Percentiles rank a stretch among this genome's conserved stretches.
These are phyloP conservation scores for Falciphora oryzae DNA, from an alignment of 2,329 filamentous ascomycete genomes.

Conservation along the genomic window DNA sequence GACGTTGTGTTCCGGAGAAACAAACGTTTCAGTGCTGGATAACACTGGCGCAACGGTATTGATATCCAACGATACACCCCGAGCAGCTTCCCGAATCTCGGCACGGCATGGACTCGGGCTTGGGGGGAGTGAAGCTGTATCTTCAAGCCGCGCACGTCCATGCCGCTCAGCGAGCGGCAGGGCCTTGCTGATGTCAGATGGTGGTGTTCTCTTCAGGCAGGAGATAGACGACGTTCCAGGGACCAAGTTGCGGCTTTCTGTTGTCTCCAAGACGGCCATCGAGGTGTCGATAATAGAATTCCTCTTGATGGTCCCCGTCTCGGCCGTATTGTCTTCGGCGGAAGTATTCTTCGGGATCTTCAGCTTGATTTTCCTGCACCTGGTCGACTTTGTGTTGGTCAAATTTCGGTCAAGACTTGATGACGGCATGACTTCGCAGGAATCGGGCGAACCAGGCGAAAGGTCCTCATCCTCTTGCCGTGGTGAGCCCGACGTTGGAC, in stretches of 20 bases:
- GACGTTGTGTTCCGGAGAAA: not conserved
- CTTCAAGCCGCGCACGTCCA: not conserved
- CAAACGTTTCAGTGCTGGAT: not conserved
- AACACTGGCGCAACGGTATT: not conserved
- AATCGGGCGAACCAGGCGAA: not conserved
- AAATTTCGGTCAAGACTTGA: not conserved
- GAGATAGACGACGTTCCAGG: not conserved
- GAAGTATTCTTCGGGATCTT: not conserved
- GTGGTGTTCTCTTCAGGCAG: not conserved
- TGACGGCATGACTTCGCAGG: constrained; percentile 1
- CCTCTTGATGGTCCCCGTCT: not conserved
- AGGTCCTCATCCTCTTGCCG: not conserved
- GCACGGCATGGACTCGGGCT: not conserved
- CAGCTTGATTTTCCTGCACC: constrained; percentile 8
- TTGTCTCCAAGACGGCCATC: not conserved
- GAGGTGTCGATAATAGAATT: not conserved
- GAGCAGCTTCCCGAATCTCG: not conserved
- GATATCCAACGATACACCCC: not conserved
- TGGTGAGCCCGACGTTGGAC: not conserved
- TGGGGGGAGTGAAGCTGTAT: not conserved
- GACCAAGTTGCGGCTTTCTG: not conserved
- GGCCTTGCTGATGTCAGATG: not conserved
- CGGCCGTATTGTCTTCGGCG: not conserved
- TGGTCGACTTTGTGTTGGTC: not conserved
- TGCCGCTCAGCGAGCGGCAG: not conserved